Evolutionary conservation across 352 stramenopile species (phyloP).

Genomic region (Phytopythium delawarense): DNA sequence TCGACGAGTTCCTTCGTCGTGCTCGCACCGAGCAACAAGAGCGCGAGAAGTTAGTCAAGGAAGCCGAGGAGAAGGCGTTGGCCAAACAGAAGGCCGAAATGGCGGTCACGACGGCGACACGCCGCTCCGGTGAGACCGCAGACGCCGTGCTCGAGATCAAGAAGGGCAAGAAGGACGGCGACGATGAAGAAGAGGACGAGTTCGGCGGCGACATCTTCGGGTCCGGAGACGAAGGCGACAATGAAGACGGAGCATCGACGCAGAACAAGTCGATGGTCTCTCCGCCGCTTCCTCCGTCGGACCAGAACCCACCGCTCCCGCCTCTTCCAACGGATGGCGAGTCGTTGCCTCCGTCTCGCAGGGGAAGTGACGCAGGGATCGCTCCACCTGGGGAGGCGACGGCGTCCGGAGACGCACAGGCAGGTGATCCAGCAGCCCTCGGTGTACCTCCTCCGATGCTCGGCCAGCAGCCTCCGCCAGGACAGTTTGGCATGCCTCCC

Average conservation of each 20-base stretch:
- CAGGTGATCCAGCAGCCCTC: neutral
- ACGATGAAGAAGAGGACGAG: slow-evolving; percentile 76
- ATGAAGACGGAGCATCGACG: slow-evolving; percentile 22
- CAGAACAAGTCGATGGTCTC: slow-evolving; percentile 16
- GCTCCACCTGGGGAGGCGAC: neutral
- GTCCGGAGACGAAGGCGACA: slow-evolving; percentile 44
- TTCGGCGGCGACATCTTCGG: slow-evolving; percentile 85
- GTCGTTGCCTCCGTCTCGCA: neutral
- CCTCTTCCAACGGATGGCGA: slow-evolving; percentile 35
- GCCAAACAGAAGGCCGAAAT: slow-evolving; percentile 77
- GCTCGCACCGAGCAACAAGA: slow-evolving; percentile 80
- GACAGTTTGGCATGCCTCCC: slow-evolving; percentile 25
- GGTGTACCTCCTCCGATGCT: slow-evolving; percentile 17
- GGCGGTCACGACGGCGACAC: slow-evolving; percentile 37
- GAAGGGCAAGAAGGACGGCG: slow-evolving; percentile 72
- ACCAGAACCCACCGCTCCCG: slow-evolving; percentile 19
- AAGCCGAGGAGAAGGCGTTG: slow-evolving; percentile 76
- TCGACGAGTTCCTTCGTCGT: slow-evolving; percentile 79
- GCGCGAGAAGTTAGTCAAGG: slow-evolving; percentile 78
- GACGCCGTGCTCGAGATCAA: slow-evolving; percentile 86
- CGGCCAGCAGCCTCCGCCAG: slow-evolving; percentile 25
- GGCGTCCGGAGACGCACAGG: slow-evolving; percentile 3
- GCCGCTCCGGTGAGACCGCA: slow-evolving; percentile 61
- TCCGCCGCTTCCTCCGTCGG: slow-evolving; percentile 15
- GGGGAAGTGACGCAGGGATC: neutral